Evolutionary conservation across 768 basidiomycete genomes (phyloP).

Genomic region (Termitomyces sp.): DNA sequence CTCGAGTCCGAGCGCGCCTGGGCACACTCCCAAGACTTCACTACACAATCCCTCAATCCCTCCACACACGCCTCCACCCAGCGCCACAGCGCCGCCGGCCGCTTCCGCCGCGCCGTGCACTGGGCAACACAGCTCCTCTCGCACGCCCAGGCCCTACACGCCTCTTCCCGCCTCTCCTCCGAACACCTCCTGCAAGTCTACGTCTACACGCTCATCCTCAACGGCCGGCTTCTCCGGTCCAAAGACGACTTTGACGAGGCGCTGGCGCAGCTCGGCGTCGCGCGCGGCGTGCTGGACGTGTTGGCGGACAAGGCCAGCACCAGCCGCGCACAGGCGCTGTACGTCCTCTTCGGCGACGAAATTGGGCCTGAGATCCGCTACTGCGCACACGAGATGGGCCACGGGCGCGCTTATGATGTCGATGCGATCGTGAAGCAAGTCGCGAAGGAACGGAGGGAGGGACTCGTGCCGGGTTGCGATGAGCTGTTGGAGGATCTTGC

Average conservation of each 20-base stretch:
- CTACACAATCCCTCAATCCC: slow-evolving; percentile 42
- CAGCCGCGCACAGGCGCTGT: slow-evolving; percentile 83
- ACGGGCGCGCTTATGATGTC: slow-evolving; percentile 74
- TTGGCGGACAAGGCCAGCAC: slow-evolving; percentile 59
- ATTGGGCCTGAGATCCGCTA: slow-evolving; percentile 89
- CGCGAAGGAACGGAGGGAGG: slow-evolving; percentile 46
- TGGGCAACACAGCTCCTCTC: slow-evolving; percentile 77
- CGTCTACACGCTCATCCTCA: slow-evolving; percentile 73
- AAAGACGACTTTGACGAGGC: slow-evolving; percentile 72
- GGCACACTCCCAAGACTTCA: slow-evolving; percentile 82
- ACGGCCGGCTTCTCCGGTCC: slow-evolving; percentile 79
- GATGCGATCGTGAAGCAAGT: slow-evolving; percentile 68
- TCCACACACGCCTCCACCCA: slow-evolving; percentile 49
- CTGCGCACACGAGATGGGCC: slow-evolving; percentile 85
- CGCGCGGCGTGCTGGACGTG: slow-evolving; percentile 66
- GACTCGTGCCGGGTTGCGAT: slow-evolving; percentile 62
- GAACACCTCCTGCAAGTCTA: slow-evolving; percentile 62
- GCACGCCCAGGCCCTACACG: slow-evolving; percentile 61
- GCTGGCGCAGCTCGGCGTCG: slow-evolving; percentile 71
- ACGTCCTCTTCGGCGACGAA: slow-evolving; percentile 77
- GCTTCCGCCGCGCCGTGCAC: slow-evolving; percentile 73
- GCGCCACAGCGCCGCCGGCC: slow-evolving; percentile 70
- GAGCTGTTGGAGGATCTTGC: slow-evolving; percentile 46
- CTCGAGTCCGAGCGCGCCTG: slow-evolving; percentile 92
- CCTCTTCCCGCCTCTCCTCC: slow-evolving; percentile 44